Evolutionary conservation across 1,284 basidiomycete genomes (phyloP), one percentile per base, ranked within the genome.

Genomic region (Mycena citricolor): DNA sequence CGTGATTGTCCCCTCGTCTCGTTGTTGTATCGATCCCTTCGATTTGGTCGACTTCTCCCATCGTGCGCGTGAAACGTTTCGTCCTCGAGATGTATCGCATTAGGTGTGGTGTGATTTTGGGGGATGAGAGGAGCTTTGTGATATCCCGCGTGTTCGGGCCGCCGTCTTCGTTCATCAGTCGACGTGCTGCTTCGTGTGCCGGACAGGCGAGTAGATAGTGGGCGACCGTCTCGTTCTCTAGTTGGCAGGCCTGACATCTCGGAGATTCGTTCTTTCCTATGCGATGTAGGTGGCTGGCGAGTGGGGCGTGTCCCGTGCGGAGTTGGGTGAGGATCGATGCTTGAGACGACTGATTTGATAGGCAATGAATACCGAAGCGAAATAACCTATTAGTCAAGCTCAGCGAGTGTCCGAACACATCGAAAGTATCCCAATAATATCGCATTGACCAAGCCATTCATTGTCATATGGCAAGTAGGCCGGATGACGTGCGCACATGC

Each of bases 271-370:
- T 34, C 19, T 31, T 36, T 10, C 31, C n/a, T 19, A 60, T 56
- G 5, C 44, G 36, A 44, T 54, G 42, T 4, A 59, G 45, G 46
- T 58, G 42, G n/a, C 46, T 40, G 19, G 51, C 51, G 5, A 59
- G 53, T 1, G 52, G 39, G 22, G 51, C 38, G 36, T 59, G 56
- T 8, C 53, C 51, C 4, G 54, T 55, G 4, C 52, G 35, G 5
- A 60, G 52, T 28, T 60, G 58, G 4, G 44, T 26, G 2, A 60
- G 34, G 2, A 60, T n/a, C n/a, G n/a, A n/a, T n/a, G n/a, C n/a
- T n/a, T n/a, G n/a, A n/a, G n/a, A n/a, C n/a, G n/a, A n/a, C n/a
- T n/a, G n/a, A n/a, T n/a, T n/a, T n/a, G n/a, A n/a, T n/a, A n/a
- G n/a, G n/a, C n/a, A n/a, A n/a, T n/a, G n/a, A n/a, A n/a, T n/a